Evolutionary conservation across 2,329 filamentous ascomycete species (phyloP).

Genomic region (Penicillium sp.): DNA sequence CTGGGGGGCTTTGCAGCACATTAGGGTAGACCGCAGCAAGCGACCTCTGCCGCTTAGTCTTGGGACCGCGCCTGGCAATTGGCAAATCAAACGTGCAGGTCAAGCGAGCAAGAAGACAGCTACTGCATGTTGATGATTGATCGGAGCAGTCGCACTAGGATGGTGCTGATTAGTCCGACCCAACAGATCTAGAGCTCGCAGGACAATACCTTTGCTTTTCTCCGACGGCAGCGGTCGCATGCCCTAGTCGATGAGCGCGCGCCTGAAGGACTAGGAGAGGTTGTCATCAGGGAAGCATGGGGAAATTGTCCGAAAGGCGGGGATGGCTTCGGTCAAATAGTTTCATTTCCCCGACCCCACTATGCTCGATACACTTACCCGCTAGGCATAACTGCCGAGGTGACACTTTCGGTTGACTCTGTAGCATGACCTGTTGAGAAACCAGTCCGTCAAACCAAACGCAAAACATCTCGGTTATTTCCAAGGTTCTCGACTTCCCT

Average conservation of each 20-base stretch:
- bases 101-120: constrained; percentile 35
- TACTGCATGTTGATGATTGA: constrained; percentile 10
- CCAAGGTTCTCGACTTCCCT: too few species aligned
- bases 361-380: background rate
- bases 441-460: too few species aligned
- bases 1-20: background rate
- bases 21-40: background rate
- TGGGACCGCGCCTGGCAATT: constrained; percentile 42
- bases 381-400: background rate
- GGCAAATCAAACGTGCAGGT: constrained; percentile 44
- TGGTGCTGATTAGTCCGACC: constrained; percentile 1
- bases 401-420: too few species aligned
- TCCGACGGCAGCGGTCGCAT: constrained; percentile 18
- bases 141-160: constrained; percentile 12
- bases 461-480: too few species aligned
- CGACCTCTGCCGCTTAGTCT: constrained; percentile 18
- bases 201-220: constrained; percentile 15
- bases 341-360: constrained; percentile 2
- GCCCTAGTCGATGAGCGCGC: constrained; percentile 7
- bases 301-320: constrained; percentile 2
- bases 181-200: background rate
- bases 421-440: too few species aligned
- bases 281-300: constrained; percentile 6
- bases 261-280: background rate
- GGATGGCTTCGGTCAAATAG: constrained; percentile 10